Evolutionary conservation across 495 filamentous ascomycete species (phyloP).

Genomic region (Penicillium paradoxum): DNA sequence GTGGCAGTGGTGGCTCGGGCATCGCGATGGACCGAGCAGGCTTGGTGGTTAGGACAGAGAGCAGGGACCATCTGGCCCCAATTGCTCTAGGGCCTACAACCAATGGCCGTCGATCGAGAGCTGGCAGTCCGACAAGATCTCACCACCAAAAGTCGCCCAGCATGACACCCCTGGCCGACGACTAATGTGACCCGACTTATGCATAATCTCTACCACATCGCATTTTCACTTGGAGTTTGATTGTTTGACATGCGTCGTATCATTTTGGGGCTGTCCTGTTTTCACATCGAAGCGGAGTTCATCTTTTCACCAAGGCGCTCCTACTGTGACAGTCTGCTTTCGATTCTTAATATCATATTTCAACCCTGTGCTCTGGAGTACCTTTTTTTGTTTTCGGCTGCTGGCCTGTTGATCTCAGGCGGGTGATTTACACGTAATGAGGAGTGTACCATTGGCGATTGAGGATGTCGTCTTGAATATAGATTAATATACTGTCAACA

Average conservation of each 20-base stretch:
- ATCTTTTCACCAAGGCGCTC: slow-evolving; percentile 1
- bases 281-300: background rate
- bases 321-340: slow-evolving; percentile 8
- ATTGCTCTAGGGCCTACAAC: slow-evolving; percentile 40
- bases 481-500: slow-evolving; percentile 22
- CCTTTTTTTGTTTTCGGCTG: slow-evolving; percentile 14
- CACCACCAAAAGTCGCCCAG: slow-evolving; percentile 40
- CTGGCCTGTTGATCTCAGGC: slow-evolving; percentile 20
- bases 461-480: slow-evolving; percentile 18
- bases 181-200: slow-evolving; percentile 30
- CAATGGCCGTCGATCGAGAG: slow-evolving; percentile 42
- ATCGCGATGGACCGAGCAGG: slow-evolving; percentile 68
- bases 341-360: slow-evolving; percentile 27
- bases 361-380: slow-evolving; percentile 26
- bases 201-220: slow-evolving; percentile 16
- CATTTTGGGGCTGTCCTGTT: background rate
- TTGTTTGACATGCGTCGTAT: slow-evolving; percentile 1
- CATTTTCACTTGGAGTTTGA: slow-evolving; percentile 22
- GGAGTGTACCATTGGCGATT: slow-evolving; percentile 22
- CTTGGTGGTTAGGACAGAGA: slow-evolving; percentile 73
- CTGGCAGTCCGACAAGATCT: slow-evolving; percentile 42
- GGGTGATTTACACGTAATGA: slow-evolving; percentile 22
- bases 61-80: slow-evolving; percentile 62
- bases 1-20: slow-evolving; percentile 27
- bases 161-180: slow-evolving; percentile 38